A percentile compares a stretch with the other conserved stretches of the same genome.
phyloP scores from a whole-genome alignment of 352 stramenopile species.

The Pythium phragmitis region DNA sequence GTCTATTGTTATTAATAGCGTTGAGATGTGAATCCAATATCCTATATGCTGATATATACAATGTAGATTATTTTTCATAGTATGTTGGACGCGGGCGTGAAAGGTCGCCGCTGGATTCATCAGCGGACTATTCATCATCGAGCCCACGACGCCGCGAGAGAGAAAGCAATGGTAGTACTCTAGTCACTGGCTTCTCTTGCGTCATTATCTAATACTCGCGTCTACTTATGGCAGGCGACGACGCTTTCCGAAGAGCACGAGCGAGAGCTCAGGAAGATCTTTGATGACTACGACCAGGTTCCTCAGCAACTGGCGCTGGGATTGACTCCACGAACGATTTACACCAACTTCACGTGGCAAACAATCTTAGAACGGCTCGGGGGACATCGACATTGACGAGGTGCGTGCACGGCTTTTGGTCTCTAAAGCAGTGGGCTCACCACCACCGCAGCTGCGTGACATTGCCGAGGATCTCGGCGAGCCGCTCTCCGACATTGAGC shows the following conservation, averaged over 20 bases:
- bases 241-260: slow-evolving; percentile 68
- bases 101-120: slow-evolving; percentile 1
- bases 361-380: slow-evolving; percentile 53
- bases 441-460: slow-evolving; percentile 42
- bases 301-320: neutral
- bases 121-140: neutral
- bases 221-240: slow-evolving; percentile 23
- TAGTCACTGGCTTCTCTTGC: neutral
- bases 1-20: neutral
- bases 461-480: slow-evolving; percentile 76
- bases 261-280: slow-evolving; percentile 70
- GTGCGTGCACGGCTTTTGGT: slow-evolving; percentile 21
- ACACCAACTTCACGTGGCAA: neutral
- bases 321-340: neutral
- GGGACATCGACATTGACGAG: slow-evolving; percentile 71
- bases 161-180: neutral
- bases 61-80: neutral
- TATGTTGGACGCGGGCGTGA: neutral
- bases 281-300: slow-evolving; percentile 76
- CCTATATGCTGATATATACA: neutral
- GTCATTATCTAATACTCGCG: neutral
- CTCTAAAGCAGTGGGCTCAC: neutral
- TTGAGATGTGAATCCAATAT: neutral
- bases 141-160: neutral
- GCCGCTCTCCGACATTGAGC: slow-evolving; percentile 66